Percentiles rank a stretch among this genome's conserved stretches.
Evolutionary conservation across 768 basidiomycete genomes (phyloP).

Genomic region (Tricholoma terreum): DNA sequence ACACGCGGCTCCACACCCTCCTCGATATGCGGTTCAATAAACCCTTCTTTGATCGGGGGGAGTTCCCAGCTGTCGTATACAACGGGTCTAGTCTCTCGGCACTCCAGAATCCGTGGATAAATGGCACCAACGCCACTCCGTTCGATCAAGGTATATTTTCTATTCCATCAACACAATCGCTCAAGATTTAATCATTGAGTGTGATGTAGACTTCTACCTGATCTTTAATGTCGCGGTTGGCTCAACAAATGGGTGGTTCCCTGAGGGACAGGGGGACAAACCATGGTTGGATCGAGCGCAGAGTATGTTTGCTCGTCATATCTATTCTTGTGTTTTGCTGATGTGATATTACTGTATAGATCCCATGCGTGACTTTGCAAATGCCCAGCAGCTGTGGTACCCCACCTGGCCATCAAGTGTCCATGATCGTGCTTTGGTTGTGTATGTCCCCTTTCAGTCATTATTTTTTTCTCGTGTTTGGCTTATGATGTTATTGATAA

Average conservation of each 20-base stretch:
- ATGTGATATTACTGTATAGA: slow-evolving; percentile 28
- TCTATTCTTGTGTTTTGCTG: not conserved
- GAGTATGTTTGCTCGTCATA: slow-evolving; percentile 29
- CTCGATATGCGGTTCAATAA: slow-evolving; percentile 69
- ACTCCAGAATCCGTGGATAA: slow-evolving; percentile 71
- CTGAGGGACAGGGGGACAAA: slow-evolving; percentile 75
- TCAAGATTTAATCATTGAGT: not conserved
- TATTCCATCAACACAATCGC: not conserved
- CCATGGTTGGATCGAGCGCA: slow-evolving; percentile 70
- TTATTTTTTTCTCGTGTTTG: not conserved
- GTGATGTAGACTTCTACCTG: slow-evolving; percentile 65
- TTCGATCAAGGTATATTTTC: slow-evolving; percentile 64
- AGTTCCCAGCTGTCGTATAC: slow-evolving; percentile 41
- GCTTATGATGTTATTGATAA: slow-evolving; percentile 3
- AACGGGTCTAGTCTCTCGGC: slow-evolving; percentile 41
- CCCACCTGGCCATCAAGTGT: slow-evolving; percentile 69
- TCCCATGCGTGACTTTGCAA: slow-evolving; percentile 64
- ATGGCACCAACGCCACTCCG: slow-evolving; percentile 73
- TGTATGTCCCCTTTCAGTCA: slow-evolving; percentile 40
- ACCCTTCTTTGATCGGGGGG: slow-evolving; percentile 66
- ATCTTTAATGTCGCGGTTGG: slow-evolving; percentile 80
- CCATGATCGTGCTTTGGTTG: slow-evolving; percentile 62
- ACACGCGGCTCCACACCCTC: slow-evolving; percentile 73
- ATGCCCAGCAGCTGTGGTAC: slow-evolving; percentile 59
- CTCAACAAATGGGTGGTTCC: slow-evolving; percentile 88